A percentile compares a stretch with the other conserved stretches of the same genome.
phyloP scores from a whole-genome alignment of 805 yeast species.

The Myxozyma neglecta region DNA sequence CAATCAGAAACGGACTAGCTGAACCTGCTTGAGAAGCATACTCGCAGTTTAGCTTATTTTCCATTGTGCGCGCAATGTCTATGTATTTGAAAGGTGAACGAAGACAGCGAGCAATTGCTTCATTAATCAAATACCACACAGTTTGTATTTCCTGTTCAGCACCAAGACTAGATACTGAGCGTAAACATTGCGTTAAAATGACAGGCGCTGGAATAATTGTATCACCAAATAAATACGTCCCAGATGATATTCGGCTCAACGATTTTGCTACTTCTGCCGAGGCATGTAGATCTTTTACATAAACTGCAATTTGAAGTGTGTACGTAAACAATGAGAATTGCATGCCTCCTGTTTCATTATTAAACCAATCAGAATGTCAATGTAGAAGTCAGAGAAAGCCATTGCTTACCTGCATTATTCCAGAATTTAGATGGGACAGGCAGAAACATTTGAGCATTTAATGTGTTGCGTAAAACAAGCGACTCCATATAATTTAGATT shows the following conservation, averaged over 20 bases:
- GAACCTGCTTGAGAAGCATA: neutral
- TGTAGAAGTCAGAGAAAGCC: neutral
- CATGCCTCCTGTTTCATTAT: conserved; percentile 14
- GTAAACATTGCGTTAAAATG: conserved; percentile 26
- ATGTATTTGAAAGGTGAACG: conserved; percentile 82
- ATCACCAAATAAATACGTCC: conserved; percentile 56
- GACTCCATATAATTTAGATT: neutral
- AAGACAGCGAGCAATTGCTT: conserved; percentile 67
- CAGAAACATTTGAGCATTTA: conserved; percentile 60
- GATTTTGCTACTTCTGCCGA: conserved; percentile 51
- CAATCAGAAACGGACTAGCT: conserved; percentile 58
- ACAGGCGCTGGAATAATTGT: conserved; percentile 50
- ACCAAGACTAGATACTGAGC: neutral
- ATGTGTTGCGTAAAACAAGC: conserved; percentile 40
- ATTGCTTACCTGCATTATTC: conserved; percentile 49
- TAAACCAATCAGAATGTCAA: neutral
- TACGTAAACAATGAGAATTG: conserved; percentile 66
- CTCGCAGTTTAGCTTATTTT: neutral
- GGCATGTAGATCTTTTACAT: conserved; percentile 22
- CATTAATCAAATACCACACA: conserved; percentile 71
- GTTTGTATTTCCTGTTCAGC: conserved; percentile 36
- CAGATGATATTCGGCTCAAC: conserved; percentile 49
- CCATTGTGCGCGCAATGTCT: conserved; percentile 48
- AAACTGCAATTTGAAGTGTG: conserved; percentile 46
- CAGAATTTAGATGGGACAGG: conserved; percentile 74